Evolutionary conservation across 129 eudicot species (phyloP), one percentile per base, ranked within the genome.

Genomic region (Flaveria trinervia): DNA sequence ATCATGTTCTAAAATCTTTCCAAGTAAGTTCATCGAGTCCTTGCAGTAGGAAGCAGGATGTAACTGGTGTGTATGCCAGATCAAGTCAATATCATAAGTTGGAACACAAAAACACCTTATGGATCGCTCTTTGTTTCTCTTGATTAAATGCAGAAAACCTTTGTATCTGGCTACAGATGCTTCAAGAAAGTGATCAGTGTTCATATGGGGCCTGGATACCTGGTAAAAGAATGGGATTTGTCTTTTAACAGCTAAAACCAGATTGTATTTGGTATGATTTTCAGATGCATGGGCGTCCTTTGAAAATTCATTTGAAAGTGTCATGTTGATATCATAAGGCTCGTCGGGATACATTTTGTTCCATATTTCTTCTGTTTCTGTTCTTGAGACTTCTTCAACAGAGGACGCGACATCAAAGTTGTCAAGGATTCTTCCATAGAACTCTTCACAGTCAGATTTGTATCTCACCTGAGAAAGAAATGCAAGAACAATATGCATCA

Each of bases 41-140:
- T 82, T 86, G 66, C 92, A 75, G 83, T 94, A 94, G 64, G 90
- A 83, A 70, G 70, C 88, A 68, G 99, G 97, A 68, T 91, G 87
- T 60, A 94, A 83, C 85, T 94, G 99, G 80, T 94, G 99, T 74
- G 99, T 80, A 84, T 94, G 99, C 99, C 99, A 94, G 70, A 94
- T 94, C 54, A 94, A 88, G 84, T 94, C 99, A 82, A 94, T 82
- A 73, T 94, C 99, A 64, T 94, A 94, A 30, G 99, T 94, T 5
- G 99, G 99, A 71, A 94, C 99, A 50, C 94, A 89, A 79, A 94
- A 94, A 72, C 96, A 83, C 67, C 61, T 81, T 28, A 91, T 22
- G 51, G 82, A 73, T 72, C 77, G 73, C 81, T 94, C 97, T 76
- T 70, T 86, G 85, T 94, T 94, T 89, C 92, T 83, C 85, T 80